Conservation (phyloP, 2,329 filamentous ascomycete genomes). For the Paraconiothyrium sp. region DNA sequence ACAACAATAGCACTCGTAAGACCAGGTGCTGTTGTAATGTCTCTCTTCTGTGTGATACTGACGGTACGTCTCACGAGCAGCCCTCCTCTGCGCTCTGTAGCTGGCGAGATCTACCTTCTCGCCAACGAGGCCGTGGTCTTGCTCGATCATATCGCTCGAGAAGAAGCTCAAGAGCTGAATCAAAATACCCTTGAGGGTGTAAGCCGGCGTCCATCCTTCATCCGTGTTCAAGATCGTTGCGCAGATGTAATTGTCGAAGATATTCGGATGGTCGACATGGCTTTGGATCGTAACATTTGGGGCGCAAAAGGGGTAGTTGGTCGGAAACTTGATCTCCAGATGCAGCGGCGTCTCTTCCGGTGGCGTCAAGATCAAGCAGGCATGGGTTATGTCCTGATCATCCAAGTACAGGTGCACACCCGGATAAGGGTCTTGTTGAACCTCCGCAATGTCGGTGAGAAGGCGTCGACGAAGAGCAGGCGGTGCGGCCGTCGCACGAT, state of each 20-base stretch:
- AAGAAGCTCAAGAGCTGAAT: conserved; percentile 65
- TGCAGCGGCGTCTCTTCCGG: conserved; percentile 54
- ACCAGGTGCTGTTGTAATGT: neutral
- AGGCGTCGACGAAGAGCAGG: conserved; percentile 34
- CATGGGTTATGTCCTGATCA: conserved; percentile 48
- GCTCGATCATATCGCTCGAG: conserved; percentile 58
- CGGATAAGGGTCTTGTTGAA: conserved; percentile 58
- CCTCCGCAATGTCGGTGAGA: conserved; percentile 58
- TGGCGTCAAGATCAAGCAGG: conserved; percentile 58
- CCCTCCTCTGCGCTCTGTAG: conserved; percentile 15
- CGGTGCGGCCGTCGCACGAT: conserved; percentile 3
- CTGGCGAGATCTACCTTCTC: conserved; percentile 33
- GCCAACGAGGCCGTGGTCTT: conserved; percentile 40
- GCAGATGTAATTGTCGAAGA: conserved; percentile 58
- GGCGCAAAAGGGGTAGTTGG: conserved; percentile 52
- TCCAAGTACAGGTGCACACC: conserved; percentile 54
- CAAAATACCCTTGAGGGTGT: conserved; percentile 60
- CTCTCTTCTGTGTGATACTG: neutral
- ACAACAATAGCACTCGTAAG: conserved; percentile 10
- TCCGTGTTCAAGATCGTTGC: conserved; percentile 56
- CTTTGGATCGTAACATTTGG: conserved; percentile 56
- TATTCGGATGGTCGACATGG: conserved; percentile 56
- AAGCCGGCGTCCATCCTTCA: conserved; percentile 60
- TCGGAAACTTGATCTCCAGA: conserved; percentile 52
- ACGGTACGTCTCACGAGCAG: neutral